phyloP scores from a whole-genome alignment of 192 early-diverging fungal genomes.

The Coemansia sp. region DNA sequence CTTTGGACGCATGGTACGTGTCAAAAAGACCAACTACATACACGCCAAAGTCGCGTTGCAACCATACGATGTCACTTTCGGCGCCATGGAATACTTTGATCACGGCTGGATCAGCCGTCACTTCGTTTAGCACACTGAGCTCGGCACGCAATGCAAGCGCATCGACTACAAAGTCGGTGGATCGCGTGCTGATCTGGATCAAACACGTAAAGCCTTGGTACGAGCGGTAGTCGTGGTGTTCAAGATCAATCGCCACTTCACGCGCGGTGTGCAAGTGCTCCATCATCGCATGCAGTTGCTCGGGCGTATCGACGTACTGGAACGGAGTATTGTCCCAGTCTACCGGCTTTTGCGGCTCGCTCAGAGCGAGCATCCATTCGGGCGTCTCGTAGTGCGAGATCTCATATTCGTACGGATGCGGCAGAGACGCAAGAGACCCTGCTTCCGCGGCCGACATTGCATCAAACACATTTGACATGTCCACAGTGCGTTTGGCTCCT shows the following conservation, averaged over 20 bases:
- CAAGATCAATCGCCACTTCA: slow-evolving; percentile 93
- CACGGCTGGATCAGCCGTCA: slow-evolving; percentile 82
- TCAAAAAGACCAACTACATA: slow-evolving; percentile 97
- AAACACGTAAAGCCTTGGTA: slow-evolving; percentile 95
- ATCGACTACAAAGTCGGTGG: slow-evolving; percentile 88
- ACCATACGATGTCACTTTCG: slow-evolving; percentile 92
- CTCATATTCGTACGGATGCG: slow-evolving; percentile 92
- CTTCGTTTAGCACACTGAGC: slow-evolving; percentile 73
- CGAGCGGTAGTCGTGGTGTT: slow-evolving; percentile 93
- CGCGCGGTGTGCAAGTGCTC: slow-evolving; percentile 55
- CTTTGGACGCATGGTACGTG: slow-evolving; percentile 88
- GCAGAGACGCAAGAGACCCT: slow-evolving; percentile 27
- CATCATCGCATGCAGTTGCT: slow-evolving; percentile 63
- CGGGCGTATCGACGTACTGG: slow-evolving; percentile 80
- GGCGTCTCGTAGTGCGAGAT: slow-evolving; percentile 81
- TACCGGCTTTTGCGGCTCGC: slow-evolving; percentile 53
- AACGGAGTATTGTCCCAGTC: slow-evolving; percentile 69
- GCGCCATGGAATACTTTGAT: slow-evolving; percentile 97
- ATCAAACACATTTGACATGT: not conserved
- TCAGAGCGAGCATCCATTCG: slow-evolving; percentile 59
- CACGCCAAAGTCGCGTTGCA: slow-evolving; percentile 95
- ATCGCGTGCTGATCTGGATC: slow-evolving; percentile 87
- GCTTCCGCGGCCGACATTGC: not conserved
- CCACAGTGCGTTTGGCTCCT: not conserved
- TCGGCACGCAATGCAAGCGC: slow-evolving; percentile 73